Evolutionary conservation across 1,284 basidiomycete species (phyloP).

Genomic region (Pseudozyma thailandica): DNA sequence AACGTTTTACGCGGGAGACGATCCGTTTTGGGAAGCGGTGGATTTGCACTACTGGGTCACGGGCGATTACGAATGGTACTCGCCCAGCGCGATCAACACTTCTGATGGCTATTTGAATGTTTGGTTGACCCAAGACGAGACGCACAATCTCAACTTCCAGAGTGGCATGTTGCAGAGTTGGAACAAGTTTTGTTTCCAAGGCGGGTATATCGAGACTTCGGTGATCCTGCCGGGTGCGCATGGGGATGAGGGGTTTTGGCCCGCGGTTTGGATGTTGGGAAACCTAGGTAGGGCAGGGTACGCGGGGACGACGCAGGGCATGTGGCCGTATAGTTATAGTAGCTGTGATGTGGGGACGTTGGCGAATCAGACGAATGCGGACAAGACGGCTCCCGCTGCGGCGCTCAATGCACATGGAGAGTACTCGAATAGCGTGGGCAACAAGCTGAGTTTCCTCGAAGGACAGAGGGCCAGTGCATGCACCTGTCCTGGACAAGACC

Average conservation of each 20-base stretch:
- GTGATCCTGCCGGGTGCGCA: constrained; percentile 47
- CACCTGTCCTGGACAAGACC: constrained; percentile 57
- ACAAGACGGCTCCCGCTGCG: constrained; percentile 37
- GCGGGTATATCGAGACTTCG: constrained; percentile 54
- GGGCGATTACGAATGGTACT: constrained; percentile 65
- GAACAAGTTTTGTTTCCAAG: constrained; percentile 65
- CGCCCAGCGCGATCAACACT: constrained; percentile 56
- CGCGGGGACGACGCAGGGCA: constrained; percentile 60
- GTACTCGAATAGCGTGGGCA: constrained; percentile 6
- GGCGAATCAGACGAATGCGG: constrained; percentile 50
- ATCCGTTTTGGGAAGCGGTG: constrained; percentile 63
- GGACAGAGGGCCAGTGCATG: constrained; percentile 52
- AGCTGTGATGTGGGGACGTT: constrained; percentile 62
- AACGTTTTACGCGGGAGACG: constrained; percentile 69
- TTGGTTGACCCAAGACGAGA: constrained; percentile 37
- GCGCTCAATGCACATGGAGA: constrained; percentile 26
- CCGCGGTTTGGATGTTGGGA: constrained; percentile 60
- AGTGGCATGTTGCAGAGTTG: constrained; percentile 61
- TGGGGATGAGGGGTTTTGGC: constrained; percentile 70
- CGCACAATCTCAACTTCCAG: constrained; percentile 60
- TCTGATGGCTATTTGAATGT: constrained; percentile 50
- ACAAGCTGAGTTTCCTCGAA: constrained; percentile 35
- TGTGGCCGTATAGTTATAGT: constrained; percentile 68
- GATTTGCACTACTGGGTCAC: constrained; percentile 53
- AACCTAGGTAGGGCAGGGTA: constrained; percentile 61